Conservation (phyloP, 225 moss, liverwort and hornwort species). For the Polytrichum commune region DNA sequence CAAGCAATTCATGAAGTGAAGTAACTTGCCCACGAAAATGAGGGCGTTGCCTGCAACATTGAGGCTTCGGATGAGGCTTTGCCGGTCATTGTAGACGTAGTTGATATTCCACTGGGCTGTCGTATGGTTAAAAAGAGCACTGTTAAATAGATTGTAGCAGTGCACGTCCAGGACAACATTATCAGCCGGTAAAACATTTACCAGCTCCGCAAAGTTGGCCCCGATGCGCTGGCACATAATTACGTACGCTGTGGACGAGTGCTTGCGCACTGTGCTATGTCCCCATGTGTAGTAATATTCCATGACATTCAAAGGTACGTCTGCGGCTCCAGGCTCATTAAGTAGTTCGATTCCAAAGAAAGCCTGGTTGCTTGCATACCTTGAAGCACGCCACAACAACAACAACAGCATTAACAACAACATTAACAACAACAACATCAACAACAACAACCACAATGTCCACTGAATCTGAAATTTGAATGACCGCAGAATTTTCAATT, state of each 20-base stretch:
- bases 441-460: no score
- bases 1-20: not conserved
- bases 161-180: constrained; percentile 48
- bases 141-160: constrained; percentile 49
- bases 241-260: constrained; percentile 25
- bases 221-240: constrained; percentile 51
- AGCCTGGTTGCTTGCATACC: constrained; percentile 32
- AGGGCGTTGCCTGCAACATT: constrained; percentile 42
- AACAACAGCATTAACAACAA: no score
- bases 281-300: constrained; percentile 46
- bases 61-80: constrained; percentile 16
- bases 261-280: constrained; percentile 31
- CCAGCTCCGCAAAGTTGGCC: constrained; percentile 33
- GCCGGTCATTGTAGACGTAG: constrained; percentile 30
- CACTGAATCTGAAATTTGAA: no score
- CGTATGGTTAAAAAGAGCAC: constrained; percentile 18
- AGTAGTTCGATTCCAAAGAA: constrained; percentile 41
- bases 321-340: constrained; percentile 29
- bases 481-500: no score
- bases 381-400: not conserved
- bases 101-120: constrained; percentile 46
- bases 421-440: no score
- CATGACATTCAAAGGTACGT: constrained; percentile 23
- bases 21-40: constrained; percentile 28
- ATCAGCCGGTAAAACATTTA: constrained; percentile 27